Evolutionary conservation across 2,329 filamentous ascomycete species (phyloP).

Genomic region (Rhinocladiella similis): DNA sequence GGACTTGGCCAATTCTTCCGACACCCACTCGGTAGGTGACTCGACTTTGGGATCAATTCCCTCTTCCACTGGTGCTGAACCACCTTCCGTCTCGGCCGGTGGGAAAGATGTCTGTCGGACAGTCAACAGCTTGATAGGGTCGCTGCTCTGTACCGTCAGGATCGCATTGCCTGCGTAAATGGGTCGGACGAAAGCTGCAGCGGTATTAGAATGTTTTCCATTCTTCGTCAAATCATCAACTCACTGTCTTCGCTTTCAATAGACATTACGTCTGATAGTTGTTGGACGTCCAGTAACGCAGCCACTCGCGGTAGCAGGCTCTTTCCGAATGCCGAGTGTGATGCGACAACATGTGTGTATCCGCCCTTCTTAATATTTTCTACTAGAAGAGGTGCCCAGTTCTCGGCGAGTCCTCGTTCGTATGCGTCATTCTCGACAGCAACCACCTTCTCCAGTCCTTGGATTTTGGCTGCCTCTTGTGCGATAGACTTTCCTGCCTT

Average conservation of each 20-base stretch:
- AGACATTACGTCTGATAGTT: constrained; percentile 85
- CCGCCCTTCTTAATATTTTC: constrained; percentile 97
- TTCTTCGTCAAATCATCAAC: constrained; percentile 28
- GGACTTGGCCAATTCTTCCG: constrained; percentile 87
- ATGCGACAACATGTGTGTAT: constrained; percentile 87
- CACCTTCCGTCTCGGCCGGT: constrained; percentile 65
- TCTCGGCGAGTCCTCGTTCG: constrained; percentile 93
- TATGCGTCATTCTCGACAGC: constrained; percentile 86
- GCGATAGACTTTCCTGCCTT: constrained; percentile 70
- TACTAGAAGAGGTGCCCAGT: constrained; percentile 85
- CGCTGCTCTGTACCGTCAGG: constrained; percentile 87
- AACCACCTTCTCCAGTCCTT: constrained; percentile 88
- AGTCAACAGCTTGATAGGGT: constrained; percentile 84
- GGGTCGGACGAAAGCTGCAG: constrained; percentile 79
- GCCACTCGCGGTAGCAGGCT: constrained; percentile 88
- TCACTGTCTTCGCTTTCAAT: constrained; percentile 83
- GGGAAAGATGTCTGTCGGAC: constrained; percentile 92
- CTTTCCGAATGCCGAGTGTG: constrained; percentile 96
- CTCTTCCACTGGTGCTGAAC: constrained; percentile 74
- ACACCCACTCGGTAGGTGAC: constrained; percentile 80
- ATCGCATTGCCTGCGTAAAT: constrained; percentile 99
- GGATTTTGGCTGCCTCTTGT: constrained; percentile 81
- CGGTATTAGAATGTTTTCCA: constrained; percentile 20
- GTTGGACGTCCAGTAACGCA: constrained; percentile 86
- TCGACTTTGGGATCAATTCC: constrained; percentile 80